Percentiles rank a stretch among this genome's conserved stretches.
Evolutionary conservation across 2,329 filamentous ascomycete genomes (phyloP).

Genomic region (Colletotrichum spaethianum): DNA sequence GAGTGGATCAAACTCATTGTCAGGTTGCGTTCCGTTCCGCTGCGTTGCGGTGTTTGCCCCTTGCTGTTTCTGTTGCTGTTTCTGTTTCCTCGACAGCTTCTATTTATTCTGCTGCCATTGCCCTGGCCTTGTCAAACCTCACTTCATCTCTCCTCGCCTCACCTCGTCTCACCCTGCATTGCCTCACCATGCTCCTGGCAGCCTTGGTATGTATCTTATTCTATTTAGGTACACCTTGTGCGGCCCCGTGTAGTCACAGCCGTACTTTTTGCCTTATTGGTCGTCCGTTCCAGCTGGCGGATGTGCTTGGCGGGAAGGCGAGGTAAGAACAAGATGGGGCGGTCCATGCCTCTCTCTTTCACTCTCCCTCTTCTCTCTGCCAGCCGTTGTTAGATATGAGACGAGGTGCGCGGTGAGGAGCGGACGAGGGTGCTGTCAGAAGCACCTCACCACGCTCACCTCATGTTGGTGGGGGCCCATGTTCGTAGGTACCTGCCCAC

Average conservation of each 20-base stretch:
- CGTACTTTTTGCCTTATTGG: neutral
- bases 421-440: slow-evolving; percentile 26
- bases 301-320: neutral
- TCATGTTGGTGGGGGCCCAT: slow-evolving; percentile 26
- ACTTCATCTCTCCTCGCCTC: slow-evolving; percentile 9
- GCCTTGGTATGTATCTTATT: slow-evolving; percentile 14
- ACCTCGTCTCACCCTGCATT: neutral
- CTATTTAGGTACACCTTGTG: slow-evolving; percentile 30
- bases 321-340: slow-evolving; percentile 1
- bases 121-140: slow-evolving; percentile 13
- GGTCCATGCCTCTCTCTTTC: neutral
- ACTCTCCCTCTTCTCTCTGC: neutral
- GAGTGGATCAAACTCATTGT: slow-evolving; percentile 16
- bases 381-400: neutral
- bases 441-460: slow-evolving; percentile 7
- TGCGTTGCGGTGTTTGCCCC: slow-evolving; percentile 9
- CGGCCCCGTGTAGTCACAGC: neutral
- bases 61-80: slow-evolving; percentile 31
- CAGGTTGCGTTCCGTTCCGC: neutral
- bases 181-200: slow-evolving; percentile 14
- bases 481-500: slow-evolving; percentile 4
- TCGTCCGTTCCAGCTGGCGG: slow-evolving; percentile 29
- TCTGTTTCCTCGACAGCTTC: slow-evolving; percentile 7
- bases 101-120: slow-evolving; percentile 12
- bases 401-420: slow-evolving; percentile 9